These are phyloP conservation scores for Talaromyces sp. DNA, from an alignment of 2,329 filamentous ascomycete genomes.

Conservation along the genomic window DNA sequence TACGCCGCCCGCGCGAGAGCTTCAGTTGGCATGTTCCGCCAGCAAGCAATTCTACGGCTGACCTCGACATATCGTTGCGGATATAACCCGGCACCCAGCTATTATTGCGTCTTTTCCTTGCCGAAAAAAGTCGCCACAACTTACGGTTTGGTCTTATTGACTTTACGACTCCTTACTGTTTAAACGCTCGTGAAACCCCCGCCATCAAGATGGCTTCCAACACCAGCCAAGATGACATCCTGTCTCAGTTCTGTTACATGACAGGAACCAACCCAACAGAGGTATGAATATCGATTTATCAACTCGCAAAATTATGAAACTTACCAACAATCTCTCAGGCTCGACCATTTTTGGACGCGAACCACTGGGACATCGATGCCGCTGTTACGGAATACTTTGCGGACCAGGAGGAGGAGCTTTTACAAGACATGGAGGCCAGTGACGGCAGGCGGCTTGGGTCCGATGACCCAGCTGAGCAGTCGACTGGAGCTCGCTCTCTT, in stretches of 20 bases:
- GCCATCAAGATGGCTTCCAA: conserved; percentile 28
- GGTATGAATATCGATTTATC: conserved; percentile 32
- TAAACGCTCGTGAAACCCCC: conserved; percentile 5
- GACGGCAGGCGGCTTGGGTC: conserved; percentile 22
- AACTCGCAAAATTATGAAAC: not conserved
- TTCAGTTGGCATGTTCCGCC: not conserved
- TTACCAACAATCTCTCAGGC: conserved; percentile 48
- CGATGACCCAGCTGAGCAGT: conserved; percentile 17
- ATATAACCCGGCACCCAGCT: not conserved
- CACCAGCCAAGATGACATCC: conserved; percentile 37
- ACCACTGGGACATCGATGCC: conserved; percentile 61
- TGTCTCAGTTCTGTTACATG: conserved; percentile 53
- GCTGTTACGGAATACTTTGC: conserved; percentile 61
- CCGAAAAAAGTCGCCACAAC: not conserved
- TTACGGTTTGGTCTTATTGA: not conserved
- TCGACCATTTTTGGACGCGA: conserved; percentile 60
- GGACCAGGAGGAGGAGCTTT: conserved; percentile 34
- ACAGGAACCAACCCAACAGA: conserved; percentile 49
- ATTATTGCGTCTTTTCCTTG: not conserved
- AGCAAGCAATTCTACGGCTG: not conserved
- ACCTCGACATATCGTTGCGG: not conserved
- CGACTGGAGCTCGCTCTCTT: conserved; percentile 28
- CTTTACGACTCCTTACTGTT: not conserved
- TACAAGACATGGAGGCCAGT: conserved; percentile 27
- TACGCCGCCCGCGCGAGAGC: conserved; percentile 17